Evolutionary conservation across 1,139 yeast genomes (phyloP).

Genomic region (Yamadazyma songkhlaensis): DNA sequence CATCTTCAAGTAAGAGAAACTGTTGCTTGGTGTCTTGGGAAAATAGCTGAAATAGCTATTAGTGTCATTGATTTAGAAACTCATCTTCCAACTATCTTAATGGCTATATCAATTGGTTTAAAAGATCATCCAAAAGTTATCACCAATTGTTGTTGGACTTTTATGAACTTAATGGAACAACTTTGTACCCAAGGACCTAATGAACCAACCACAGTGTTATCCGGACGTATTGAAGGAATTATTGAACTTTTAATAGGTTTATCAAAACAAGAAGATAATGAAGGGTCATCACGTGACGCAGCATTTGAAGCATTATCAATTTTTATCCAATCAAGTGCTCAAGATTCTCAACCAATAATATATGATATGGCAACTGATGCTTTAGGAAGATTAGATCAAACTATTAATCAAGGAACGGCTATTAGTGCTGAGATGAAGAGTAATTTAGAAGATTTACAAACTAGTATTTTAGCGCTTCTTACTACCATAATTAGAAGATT

Average conservation of each 20-base stretch:
- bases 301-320: constrained; percentile 92
- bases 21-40: constrained; percentile 97
- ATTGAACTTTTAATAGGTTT: constrained; percentile 70
- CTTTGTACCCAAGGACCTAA: constrained; percentile 58
- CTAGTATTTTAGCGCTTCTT: constrained; percentile 78
- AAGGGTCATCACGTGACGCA: constrained; percentile 86
- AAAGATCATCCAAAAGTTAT: constrained; percentile 89
- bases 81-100: constrained; percentile 67
- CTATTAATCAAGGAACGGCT: constrained; percentile 36
- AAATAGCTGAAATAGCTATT: constrained; percentile 86
- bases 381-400: constrained; percentile 63
- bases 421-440: constrained; percentile 67
- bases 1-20: constrained; percentile 90
- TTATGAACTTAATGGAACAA: constrained; percentile 88
- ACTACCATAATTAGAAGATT: constrained; percentile 87
- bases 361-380: constrained; percentile 74
- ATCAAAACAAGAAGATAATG: constrained; percentile 74
- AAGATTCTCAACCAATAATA: constrained; percentile 66
- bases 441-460: constrained; percentile 84
- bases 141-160: constrained; percentile 96
- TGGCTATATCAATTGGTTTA: constrained; percentile 73
- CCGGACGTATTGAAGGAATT: constrained; percentile 66
- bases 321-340: constrained; percentile 72
- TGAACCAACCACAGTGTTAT: constrained; percentile 59
- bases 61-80: constrained; percentile 67